Percentiles rank a stretch among this genome's conserved stretches.
Evolutionary conservation across 768 basidiomycete species (phyloP).

Genomic region (Gloeophyllum trabeum): DNA sequence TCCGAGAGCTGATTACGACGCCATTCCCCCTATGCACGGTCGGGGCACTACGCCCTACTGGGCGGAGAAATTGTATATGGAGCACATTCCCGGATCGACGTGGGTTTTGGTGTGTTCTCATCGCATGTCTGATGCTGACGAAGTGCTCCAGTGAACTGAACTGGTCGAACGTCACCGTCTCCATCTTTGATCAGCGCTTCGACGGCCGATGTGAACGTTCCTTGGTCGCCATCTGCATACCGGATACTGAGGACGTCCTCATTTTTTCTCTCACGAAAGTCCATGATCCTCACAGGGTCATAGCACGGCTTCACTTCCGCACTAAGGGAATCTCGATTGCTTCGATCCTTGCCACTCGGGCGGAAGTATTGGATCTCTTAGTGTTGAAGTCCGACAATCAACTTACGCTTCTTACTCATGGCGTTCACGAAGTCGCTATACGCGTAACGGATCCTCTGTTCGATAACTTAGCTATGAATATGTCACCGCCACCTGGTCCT

Average conservation of each 20-base stretch:
- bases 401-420: conserved; percentile 54
- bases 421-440: conserved; percentile 24
- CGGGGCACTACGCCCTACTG: conserved; percentile 66
- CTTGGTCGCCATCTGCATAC: conserved; percentile 45
- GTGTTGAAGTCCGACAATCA: conserved; percentile 44
- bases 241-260: conserved; percentile 29
- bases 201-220: conserved; percentile 42
- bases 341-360: conserved; percentile 53
- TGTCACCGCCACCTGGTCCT: too few species aligned
- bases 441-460: too few species aligned
- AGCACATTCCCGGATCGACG: too few species aligned
- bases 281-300: conserved; percentile 30
- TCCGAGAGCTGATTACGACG: too few species aligned
- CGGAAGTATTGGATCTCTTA: conserved; percentile 56
- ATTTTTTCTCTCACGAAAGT: conserved; percentile 36
- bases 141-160: too few species aligned
- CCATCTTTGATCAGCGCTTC: conserved; percentile 55
- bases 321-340: conserved; percentile 39
- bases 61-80: conserved; percentile 47
- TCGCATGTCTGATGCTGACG: too few species aligned
- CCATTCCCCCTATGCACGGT: too few species aligned
- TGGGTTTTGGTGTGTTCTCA: too few species aligned
- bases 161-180: conserved; percentile 42
- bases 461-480: too few species aligned
- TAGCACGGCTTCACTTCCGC: conserved; percentile 19